Conservation (phyloP, 208 protist species). For the Leishmania mexicana region DNA sequence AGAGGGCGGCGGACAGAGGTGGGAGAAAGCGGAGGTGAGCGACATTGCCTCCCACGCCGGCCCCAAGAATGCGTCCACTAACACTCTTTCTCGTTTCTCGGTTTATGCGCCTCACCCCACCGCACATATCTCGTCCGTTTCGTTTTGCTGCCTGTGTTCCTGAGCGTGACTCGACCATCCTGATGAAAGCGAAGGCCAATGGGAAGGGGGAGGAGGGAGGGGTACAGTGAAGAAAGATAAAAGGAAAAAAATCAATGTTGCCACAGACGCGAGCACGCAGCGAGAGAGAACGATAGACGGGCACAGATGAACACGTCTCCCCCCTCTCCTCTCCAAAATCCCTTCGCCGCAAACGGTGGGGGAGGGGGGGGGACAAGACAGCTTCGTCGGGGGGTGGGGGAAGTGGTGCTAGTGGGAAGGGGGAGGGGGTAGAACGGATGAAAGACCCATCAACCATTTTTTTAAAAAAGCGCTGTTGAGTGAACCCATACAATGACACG, state of each 20-base stretch:
- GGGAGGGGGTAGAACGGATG: not conserved
- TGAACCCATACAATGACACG: not conserved
- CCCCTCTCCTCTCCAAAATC: not conserved
- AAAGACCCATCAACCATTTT: not conserved
- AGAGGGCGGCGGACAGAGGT: not conserved
- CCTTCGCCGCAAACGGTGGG: not conserved
- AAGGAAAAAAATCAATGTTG: not conserved
- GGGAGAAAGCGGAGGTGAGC: not conserved
- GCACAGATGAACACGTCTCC: not conserved
- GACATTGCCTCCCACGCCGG: not conserved
- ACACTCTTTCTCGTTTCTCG: too few species aligned
- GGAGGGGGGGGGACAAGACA: too few species aligned
- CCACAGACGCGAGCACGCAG: not conserved
- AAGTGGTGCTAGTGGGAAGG: not conserved
- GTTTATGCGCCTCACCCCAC: not conserved
- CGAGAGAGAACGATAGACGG: not conserved
- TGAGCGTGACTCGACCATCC: not conserved
- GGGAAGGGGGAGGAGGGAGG: not conserved
- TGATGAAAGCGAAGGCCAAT: not conserved
- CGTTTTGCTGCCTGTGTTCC: not conserved
- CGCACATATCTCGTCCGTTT: not conserved
- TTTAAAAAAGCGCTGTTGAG: conserved; percentile 5
- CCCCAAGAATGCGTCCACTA: not conserved
- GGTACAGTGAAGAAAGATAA: not conserved
- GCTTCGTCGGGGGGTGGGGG: not conserved